Percentiles rank a stretch among this genome's conserved stretches.
phyloP scores from a whole-genome alignment of 192 early-diverging fungal genomes.

The Gonapodya sp. region DNA sequence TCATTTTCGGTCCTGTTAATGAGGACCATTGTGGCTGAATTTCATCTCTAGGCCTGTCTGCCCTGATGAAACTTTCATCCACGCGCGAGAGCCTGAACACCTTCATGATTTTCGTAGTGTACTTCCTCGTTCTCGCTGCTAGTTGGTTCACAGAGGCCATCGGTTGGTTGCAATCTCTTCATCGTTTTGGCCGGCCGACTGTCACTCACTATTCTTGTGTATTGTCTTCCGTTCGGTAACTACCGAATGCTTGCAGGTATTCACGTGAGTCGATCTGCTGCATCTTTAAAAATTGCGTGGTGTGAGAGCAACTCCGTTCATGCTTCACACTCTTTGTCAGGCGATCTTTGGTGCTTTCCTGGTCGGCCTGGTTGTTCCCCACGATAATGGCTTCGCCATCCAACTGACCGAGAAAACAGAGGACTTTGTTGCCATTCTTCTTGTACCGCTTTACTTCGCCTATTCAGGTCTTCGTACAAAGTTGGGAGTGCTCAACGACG shows the following conservation, averaged over 20 bases:
- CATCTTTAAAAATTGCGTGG: background rate
- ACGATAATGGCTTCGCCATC: conserved; percentile 77
- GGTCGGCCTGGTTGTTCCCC: conserved; percentile 76
- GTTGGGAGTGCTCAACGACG: conserved; percentile 61
- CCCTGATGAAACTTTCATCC: background rate
- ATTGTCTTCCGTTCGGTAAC: too few relatives aligned
- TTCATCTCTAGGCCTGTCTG: background rate
- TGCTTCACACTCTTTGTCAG: conserved; percentile 29
- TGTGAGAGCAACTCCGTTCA: too few relatives aligned
- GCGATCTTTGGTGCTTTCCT: conserved; percentile 91
- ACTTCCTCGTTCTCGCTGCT: background rate
- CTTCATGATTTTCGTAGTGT: background rate
- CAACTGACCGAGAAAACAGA: conserved; percentile 87
- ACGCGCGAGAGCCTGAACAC: background rate
- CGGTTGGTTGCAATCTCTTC: background rate
- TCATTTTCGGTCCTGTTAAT: background rate
- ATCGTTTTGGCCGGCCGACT: background rate
- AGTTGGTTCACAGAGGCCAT: background rate
- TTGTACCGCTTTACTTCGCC: conserved; percentile 89
- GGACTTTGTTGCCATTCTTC: conserved; percentile 74
- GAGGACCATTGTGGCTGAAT: too few relatives aligned
- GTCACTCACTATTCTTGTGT: too few relatives aligned
- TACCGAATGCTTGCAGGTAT: background rate
- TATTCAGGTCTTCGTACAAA: conserved; percentile 89
- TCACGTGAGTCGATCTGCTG: background rate